Evolutionary conservation across 2,329 filamentous ascomycete genomes (phyloP), one percentile per base, ranked within the genome.

Genomic region (Paracoccidioides brasiliensis): DNA sequence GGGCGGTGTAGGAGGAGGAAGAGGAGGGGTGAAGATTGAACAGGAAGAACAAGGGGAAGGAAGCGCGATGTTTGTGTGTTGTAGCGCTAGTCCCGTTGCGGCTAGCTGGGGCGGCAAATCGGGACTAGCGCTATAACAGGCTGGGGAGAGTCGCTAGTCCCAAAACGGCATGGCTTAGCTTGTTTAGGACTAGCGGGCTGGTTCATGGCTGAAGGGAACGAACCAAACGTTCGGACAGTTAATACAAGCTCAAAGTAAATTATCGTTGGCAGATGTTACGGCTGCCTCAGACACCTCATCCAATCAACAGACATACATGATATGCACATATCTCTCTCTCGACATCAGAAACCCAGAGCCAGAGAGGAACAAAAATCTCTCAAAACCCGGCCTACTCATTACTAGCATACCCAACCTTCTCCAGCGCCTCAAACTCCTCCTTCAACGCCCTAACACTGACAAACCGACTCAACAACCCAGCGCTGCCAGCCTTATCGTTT

Each of bases 401-500:
- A 72, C 84, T 88, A 22, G 84, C 83, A 69, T 90, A 90, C 53
- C 69, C 69, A 37, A 89, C 83, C 68, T 77, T 75, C 38, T 78
- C 77, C 38, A 80, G 83, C 3, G 80, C 73, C 58, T 74, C 72
- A 64, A 88, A 90, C 74, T 89, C 86, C 76, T 90, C 86, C 80
- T 87, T 87, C 64, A 87, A 79, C 45, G 80, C 81, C 60, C 83
- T 75, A 65, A 80, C 72, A 68, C 82, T 86, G 55, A 85, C 82
- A 67, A 86, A 87, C 50, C 84, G 76, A 56, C 74, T 78, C 62
- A 87, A 69, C 59, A 86, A 69, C 69, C 81, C 82, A 61, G 76
- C 70, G 64, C 81, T 84, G 40, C 84, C 84, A 14, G 84, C 83
- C 77, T 87, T 87, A 71, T 87, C 84, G 67, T 87, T 86, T 28